A percentile compares a stretch with the other conserved stretches of the same genome.
phyloP scores from a whole-genome alignment of 495 filamentous ascomycete genomes.

The Penicillium diatomitis region DNA sequence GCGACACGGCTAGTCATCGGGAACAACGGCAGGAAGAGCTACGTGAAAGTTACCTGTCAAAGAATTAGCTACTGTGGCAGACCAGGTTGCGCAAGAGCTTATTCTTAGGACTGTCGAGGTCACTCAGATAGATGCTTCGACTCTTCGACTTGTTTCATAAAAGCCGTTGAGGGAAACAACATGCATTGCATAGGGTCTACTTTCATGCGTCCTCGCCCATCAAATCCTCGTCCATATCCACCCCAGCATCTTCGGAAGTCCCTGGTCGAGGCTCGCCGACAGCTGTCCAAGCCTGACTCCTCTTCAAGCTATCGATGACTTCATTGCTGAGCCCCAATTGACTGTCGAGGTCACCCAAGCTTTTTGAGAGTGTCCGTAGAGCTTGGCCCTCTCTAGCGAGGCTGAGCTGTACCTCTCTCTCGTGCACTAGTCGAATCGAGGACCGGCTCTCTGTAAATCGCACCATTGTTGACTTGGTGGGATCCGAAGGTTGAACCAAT shows the following conservation, averaged over 20 bases:
- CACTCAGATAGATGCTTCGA: too few relatives aligned
- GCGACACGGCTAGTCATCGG: too few relatives aligned
- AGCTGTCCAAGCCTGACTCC: constrained; percentile 12
- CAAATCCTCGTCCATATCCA: constrained; percentile 57
- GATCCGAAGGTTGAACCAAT: constrained; percentile 37
- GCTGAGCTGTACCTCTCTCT: constrained; percentile 29
- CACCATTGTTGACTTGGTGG: constrained; percentile 32
- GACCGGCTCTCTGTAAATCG: constrained; percentile 20
- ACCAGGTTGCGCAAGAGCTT: too few relatives aligned
- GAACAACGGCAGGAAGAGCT: too few relatives aligned
- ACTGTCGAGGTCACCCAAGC: constrained; percentile 43
- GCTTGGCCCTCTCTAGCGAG: constrained; percentile 26
- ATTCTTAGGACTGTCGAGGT: too few relatives aligned
- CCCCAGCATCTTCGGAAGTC: constrained; percentile 18
- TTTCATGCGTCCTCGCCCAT: constrained; percentile 40
- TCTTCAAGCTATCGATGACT: constrained; percentile 32
- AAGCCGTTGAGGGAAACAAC: too few relatives aligned
- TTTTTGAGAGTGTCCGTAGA: constrained; percentile 29
- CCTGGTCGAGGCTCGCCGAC: constrained; percentile 1
- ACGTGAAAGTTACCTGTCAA: too few relatives aligned
- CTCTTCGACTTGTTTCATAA: too few relatives aligned
- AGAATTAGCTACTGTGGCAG: too few relatives aligned
- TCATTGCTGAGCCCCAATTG: constrained; percentile 51
- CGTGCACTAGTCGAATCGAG: constrained; percentile 24
- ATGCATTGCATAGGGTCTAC: too few relatives aligned